Percentiles rank a stretch among this genome's conserved stretches.
Conservation (phyloP, 2,329 filamentous ascomycete species). For the Trichoderma sp. region DNA sequence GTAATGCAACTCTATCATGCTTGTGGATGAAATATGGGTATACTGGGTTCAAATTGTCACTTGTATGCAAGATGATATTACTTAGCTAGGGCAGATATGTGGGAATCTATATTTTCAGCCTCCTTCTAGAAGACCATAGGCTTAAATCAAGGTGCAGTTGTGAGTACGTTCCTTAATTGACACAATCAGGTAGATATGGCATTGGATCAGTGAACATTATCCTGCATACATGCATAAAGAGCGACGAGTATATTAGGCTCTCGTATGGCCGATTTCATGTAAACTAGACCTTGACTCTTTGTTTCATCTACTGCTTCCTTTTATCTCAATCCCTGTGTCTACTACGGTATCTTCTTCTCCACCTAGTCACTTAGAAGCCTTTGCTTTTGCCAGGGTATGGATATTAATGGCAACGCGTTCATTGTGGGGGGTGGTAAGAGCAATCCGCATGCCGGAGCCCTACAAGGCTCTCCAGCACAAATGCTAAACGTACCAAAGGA, state of each 20-base stretch:
- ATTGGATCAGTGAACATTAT: background rate
- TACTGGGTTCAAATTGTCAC: too few species aligned
- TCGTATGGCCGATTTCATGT: background rate
- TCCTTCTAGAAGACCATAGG: background rate
- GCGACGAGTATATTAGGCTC: background rate
- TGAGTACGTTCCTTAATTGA: background rate
- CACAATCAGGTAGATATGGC: background rate
- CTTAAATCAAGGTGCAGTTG: background rate
- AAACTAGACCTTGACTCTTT: background rate
- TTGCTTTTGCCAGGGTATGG: background rate
- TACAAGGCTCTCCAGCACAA: too few species aligned
- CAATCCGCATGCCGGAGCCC: too few species aligned
- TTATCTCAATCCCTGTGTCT: background rate
- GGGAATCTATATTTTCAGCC: background rate
- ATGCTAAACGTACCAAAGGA: constrained; percentile 22
- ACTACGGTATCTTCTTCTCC: background rate
- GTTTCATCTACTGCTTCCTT: background rate
- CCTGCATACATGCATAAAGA: background rate
- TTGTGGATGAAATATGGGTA: background rate
- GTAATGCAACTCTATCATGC: background rate
- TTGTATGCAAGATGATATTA: background rate
- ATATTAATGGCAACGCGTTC: constrained; percentile 7
- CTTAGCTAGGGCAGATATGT: background rate
- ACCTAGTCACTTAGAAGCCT: background rate
- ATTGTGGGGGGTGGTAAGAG: constrained; percentile 1